Conservation (phyloP, 441 rosid species). For the Manihot esculenta region DNA sequence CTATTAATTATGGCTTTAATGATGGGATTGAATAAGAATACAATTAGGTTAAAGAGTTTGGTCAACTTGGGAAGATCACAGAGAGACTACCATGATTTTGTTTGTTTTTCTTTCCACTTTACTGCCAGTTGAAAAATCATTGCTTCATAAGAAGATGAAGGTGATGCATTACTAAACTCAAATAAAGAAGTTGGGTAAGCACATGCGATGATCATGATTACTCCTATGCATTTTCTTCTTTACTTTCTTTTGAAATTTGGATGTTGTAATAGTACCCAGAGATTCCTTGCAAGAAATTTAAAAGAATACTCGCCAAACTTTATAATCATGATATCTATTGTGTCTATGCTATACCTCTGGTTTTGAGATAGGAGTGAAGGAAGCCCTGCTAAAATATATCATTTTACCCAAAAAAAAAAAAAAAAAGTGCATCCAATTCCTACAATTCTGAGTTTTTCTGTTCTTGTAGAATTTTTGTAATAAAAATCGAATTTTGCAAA, state of each 20-base stretch:
- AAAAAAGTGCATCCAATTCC: too few species aligned
- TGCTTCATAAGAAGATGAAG: too few species aligned
- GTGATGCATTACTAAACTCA: not conserved
- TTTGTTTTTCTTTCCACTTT: not conserved
- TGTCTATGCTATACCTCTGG: not conserved
- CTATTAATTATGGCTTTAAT: not conserved
- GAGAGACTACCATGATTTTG: not conserved
- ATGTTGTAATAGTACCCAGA: not conserved
- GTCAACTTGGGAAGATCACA: not conserved
- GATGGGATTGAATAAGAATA: not conserved
- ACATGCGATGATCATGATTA: not conserved
- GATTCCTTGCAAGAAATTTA: not conserved
- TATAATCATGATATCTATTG: not conserved
- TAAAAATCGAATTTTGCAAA: too few species aligned
- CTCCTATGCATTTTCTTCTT: not conserved
- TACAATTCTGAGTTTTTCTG: too few species aligned
- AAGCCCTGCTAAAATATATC: not conserved
- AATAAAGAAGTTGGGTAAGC: not conserved
- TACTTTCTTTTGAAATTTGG: not conserved
- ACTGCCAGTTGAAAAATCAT: not conserved
- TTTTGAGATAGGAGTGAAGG: not conserved
- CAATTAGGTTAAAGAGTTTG: not conserved
- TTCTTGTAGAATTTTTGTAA: too few species aligned
- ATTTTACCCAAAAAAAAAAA: not conserved
- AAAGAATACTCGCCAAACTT: not conserved